Conservation (phyloP, 2,329 filamentous ascomycete species). For the Ophiostoma sp. region DNA sequence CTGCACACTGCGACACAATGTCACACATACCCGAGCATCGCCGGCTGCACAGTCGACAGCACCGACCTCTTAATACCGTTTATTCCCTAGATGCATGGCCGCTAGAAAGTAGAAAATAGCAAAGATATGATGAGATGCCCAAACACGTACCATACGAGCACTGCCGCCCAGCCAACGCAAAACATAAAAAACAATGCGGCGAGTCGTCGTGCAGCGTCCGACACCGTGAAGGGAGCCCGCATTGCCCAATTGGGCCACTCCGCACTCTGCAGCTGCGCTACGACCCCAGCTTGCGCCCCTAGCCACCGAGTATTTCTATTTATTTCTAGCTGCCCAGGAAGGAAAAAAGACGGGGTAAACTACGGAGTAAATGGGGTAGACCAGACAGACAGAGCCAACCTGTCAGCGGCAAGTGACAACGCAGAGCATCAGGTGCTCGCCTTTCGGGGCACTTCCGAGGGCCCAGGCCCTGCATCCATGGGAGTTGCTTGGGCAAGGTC, state of each 20-base stretch:
- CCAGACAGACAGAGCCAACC: not conserved
- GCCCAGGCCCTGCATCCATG: not conserved
- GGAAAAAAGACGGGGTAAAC: not conserved
- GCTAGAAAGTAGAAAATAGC: not conserved
- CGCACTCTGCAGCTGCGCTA: constrained; percentile 10
- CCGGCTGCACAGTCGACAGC: not conserved
- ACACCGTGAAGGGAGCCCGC: not conserved
- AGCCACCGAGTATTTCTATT: not conserved
- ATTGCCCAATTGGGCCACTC: constrained; percentile 9
- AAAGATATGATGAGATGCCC: no score
- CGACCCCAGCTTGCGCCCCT: constrained; percentile 11
- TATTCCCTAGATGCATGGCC: not conserved
- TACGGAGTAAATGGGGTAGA: not conserved
- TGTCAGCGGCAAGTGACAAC: not conserved
- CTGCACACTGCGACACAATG: not conserved
- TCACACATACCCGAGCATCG: not conserved
- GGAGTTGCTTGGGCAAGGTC: not conserved
- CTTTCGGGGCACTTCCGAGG: not conserved
- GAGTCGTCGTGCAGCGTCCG: not conserved
- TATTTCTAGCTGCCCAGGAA: not conserved
- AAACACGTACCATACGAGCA: not conserved
- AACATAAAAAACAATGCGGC: not conserved
- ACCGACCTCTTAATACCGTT: not conserved
- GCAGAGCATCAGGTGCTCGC: constrained; percentile 6
- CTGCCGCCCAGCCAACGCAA: not conserved